Conservation (phyloP, 2,329 filamentous ascomycete species). For the Phialophora verrucosa region DNA sequence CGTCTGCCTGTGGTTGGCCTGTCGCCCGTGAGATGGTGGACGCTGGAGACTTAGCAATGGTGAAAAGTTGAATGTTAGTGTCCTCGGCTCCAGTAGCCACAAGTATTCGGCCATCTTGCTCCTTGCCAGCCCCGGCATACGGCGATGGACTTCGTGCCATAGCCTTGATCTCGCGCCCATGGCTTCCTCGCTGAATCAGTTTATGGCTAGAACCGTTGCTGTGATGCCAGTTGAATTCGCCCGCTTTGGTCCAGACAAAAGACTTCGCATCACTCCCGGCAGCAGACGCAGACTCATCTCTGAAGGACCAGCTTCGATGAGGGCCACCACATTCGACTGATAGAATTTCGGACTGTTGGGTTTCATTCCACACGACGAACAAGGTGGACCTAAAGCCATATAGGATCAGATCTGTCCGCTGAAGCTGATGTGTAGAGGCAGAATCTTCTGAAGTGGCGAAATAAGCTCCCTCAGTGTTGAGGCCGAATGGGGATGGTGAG, state of each 20-base stretch:
- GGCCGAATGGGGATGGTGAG: conserved; percentile 71
- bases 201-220: conserved; percentile 51
- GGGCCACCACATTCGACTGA: conserved; percentile 81
- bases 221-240: conserved; percentile 56
- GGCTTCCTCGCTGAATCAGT: conserved; percentile 70
- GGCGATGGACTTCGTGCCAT: conserved; percentile 54
- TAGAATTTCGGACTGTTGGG: conserved; percentile 70
- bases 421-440: not conserved
- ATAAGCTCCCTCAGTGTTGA: conserved; percentile 75
- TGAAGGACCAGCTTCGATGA: conserved; percentile 75
- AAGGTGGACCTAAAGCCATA: conserved; percentile 80
- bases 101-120: conserved; percentile 42
- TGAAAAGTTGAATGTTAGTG: conserved; percentile 74
- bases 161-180: conserved; percentile 84
- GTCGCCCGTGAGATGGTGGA: conserved; percentile 24
- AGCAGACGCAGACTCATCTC: conserved; percentile 38
- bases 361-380: conserved; percentile 83
- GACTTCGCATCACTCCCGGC: conserved; percentile 41
- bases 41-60: conserved; percentile 31
- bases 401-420: conserved; percentile 64
- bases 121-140: conserved; percentile 14
- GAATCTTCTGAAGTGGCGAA: conserved; percentile 51
- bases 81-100: conserved; percentile 74
- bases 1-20: conserved; percentile 29
- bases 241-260: conserved; percentile 78